Evolutionary conservation across 805 yeast genomes (phyloP), one percentile per base, ranked within the genome.

Genomic region (Peterozyma toletana): DNA sequence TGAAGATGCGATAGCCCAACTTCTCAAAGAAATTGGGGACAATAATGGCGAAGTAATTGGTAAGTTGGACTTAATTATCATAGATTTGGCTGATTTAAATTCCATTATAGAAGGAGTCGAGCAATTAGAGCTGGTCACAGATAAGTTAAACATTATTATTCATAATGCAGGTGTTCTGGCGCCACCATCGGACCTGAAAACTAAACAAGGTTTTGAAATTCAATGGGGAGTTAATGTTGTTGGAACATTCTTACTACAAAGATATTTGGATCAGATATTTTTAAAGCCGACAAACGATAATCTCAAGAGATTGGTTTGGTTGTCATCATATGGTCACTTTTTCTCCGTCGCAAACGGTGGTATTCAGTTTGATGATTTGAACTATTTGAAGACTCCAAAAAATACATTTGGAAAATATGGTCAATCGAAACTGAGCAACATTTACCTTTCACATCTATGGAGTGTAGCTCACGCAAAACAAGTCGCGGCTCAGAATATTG

Each of bases 81-180:
- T 59, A 38, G 75, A 71, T 48, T 65, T 64, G 46, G 48, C 63
- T 33, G 80, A 77, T 51, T 55, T 77, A 44, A 44, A 60, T 5
- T 60, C 71, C 2, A 57, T 74, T 43, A 63, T 59, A 47, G 57
- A 66, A 1, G 77, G 67, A 1, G 63, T 59, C 10, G 54, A 54
- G 5, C 49, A 56, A 33, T 49, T 69, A 31, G 37, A 55, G 11
- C 35, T 40, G 6, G 46, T 51, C 29, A 61, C 63, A 15, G 44
- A 48, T 5, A 52, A 35, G 53, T 45, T 71, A 33, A 63, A 71
- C 41, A 56, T 65, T 2, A 58, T 68, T 16, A 55, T 71, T 30
- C 64, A 67, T 49, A 73, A 72, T 51, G 76, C 75, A 10, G 75
- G 74, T 31, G 65, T 73, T 3, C 66, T 68, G 70, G 46, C 43